phyloP scores from a whole-genome alignment of 306 rosid species.

The Trichosanthes truncata region DNA sequence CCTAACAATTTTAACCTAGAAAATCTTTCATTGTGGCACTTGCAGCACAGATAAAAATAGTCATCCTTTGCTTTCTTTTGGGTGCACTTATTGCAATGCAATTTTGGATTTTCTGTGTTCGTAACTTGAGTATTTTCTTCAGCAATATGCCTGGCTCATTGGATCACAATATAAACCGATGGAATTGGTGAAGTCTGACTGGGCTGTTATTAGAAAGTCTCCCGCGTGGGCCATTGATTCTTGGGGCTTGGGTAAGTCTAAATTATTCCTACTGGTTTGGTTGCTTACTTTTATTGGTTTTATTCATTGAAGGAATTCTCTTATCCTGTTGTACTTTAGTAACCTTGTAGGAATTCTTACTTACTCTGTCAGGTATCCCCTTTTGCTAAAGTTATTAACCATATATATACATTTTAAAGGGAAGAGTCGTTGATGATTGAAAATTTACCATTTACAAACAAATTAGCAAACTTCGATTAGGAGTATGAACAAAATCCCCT shows the following conservation, averaged over 20 bases:
- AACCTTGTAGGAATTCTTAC: conserved; percentile 1
- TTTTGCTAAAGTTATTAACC: neutral
- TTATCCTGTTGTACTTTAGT: neutral
- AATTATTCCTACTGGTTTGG: neutral
- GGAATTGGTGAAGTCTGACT: conserved; percentile 89
- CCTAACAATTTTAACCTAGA: neutral
- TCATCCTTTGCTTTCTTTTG: neutral
- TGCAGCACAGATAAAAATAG: neutral
- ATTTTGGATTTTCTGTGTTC: neutral
- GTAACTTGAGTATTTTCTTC: conserved; percentile 19
- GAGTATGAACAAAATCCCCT: neutral
- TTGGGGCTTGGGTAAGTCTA: conserved; percentile 92
- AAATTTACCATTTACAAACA: neutral
- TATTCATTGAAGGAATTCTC: neutral
- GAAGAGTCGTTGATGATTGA: neutral
- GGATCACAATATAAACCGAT: conserved; percentile 84
- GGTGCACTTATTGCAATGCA: neutral
- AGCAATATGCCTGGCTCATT: conserved; percentile 99
- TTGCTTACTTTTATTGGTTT: neutral
- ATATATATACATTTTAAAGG: neutral
- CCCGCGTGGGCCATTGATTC: conserved; percentile 97
- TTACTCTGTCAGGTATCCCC: neutral
- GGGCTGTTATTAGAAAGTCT: conserved; percentile 77
- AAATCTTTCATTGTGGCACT: neutral
- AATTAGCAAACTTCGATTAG: neutral